Evolutionary conservation across 2,329 filamentous ascomycete species (phyloP).

Genomic region (Aureobasidium lini): DNA sequence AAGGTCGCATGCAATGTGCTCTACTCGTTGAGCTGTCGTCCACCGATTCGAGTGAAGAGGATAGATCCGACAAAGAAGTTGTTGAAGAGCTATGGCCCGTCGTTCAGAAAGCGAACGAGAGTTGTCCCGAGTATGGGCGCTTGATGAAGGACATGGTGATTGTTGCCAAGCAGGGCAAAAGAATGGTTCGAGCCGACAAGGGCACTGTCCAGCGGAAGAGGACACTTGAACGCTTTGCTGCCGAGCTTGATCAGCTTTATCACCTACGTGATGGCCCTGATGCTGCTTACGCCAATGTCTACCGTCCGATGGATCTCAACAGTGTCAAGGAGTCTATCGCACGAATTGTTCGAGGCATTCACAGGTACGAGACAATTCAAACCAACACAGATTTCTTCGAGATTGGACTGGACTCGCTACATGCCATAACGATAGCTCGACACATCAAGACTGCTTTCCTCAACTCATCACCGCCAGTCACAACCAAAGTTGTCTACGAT

Average conservation of each 20-base stretch:
- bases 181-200: slow-evolving; percentile 41
- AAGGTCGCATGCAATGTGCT: slow-evolving; percentile 22
- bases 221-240: slow-evolving; percentile 34
- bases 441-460: not conserved
- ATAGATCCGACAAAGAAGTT: slow-evolving; percentile 18
- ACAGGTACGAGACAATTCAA: not conserved
- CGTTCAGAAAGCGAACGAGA: slow-evolving; percentile 37
- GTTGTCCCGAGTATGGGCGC: slow-evolving; percentile 34
- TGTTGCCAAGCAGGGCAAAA: slow-evolving; percentile 35
- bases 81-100: slow-evolving; percentile 40
- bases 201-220: slow-evolving; percentile 37
- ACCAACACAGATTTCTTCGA: slow-evolving; percentile 24
- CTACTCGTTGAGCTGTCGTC: slow-evolving; percentile 25
- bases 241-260: slow-evolving; percentile 44
- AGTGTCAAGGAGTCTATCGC: not conserved
- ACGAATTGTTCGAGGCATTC: not conserved
- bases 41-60: not conserved
- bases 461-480: not conserved
- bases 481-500: not conserved
- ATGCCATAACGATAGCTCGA: slow-evolving; percentile 10
- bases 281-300: not conserved
- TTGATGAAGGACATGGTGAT: slow-evolving; percentile 37
- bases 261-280: not conserved
- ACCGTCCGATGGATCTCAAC: not conserved
- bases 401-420: slow-evolving; percentile 28